A percentile compares a stretch with the other conserved stretches of the same genome.
Conservation (phyloP, 2,329 filamentous ascomycete species). For the Trichophyton simii region DNA sequence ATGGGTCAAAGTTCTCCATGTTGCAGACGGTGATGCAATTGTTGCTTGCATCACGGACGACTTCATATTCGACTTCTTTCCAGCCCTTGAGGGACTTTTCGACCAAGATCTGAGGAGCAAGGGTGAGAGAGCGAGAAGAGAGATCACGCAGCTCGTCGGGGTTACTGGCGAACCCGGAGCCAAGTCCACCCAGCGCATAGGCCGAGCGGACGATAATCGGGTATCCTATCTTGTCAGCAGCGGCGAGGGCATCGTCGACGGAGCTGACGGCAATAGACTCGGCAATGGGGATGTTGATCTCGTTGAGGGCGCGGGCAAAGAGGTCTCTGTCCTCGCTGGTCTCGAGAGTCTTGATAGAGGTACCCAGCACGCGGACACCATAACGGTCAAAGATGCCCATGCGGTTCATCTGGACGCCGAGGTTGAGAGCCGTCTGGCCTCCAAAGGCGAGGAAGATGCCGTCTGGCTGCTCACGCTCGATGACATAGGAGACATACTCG, state of each 20-base stretch:
- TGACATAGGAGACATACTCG: conserved; percentile 95
- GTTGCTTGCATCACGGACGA: conserved; percentile 90
- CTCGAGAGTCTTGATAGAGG: conserved; percentile 85
- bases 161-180: conserved; percentile 91
- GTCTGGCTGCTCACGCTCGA: conserved; percentile 89
- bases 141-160: conserved; percentile 87
- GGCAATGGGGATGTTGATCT: conserved; percentile 95
- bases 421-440: conserved; percentile 90
- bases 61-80: conserved; percentile 99
- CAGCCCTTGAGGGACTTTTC: conserved; percentile 98
- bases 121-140: conserved; percentile 79
- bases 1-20: conserved; percentile 97
- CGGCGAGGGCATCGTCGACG: conserved; percentile 80
- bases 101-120: conserved; percentile 91
- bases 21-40: conserved; percentile 99
- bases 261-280: conserved; percentile 88
- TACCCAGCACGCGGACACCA: conserved; percentile 88
- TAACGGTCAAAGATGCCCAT: conserved; percentile 92
- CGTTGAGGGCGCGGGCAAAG: conserved; percentile 87
- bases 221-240: conserved; percentile 78
- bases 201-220: conserved; percentile 96
- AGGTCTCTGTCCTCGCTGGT: conserved; percentile 91
- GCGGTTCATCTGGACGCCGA: conserved; percentile 94
- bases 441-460: conserved; percentile 96
- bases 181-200: conserved; percentile 89